Evolutionary conservation across 225 moss, liverwort and hornwort species (phyloP).

Genomic region (Sphagnum tenellum): DNA sequence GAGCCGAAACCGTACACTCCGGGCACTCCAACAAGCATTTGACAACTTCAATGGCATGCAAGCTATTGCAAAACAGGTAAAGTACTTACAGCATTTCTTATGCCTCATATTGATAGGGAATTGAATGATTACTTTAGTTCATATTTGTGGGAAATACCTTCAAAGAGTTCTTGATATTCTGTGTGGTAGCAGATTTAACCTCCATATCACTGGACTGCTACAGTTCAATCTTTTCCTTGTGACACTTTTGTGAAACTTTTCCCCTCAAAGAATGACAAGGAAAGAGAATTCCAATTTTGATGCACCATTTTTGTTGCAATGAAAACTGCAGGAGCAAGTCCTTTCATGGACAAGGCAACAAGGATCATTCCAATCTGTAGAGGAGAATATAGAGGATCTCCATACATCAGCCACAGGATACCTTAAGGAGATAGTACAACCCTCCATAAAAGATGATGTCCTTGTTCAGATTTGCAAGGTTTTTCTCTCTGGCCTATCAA

Average conservation of each 20-base stretch:
- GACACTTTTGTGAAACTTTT: too few species aligned
- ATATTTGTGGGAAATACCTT: too few species aligned
- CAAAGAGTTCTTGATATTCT: too few species aligned
- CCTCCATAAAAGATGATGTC: slow-evolving; percentile 67
- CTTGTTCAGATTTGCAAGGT: slow-evolving; percentile 62
- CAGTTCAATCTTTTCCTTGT: too few species aligned
- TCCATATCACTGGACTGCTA: too few species aligned
- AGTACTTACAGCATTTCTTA: too few species aligned
- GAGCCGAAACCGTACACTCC: slow-evolving; percentile 73
- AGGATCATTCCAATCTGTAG: slow-evolving; percentile 45
- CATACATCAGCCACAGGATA: slow-evolving; percentile 13
- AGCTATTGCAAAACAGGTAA: slow-evolving; percentile 61
- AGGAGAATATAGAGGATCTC: slow-evolving; percentile 17
- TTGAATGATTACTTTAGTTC: too few species aligned
- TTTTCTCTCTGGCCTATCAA: background rate
- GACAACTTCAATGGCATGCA: slow-evolving; percentile 68
- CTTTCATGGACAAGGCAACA: slow-evolving; percentile 61
- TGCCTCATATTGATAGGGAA: too few species aligned
- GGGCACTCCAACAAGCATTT: slow-evolving; percentile 50
- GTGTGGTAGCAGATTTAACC: too few species aligned
- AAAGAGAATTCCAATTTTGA: too few species aligned
- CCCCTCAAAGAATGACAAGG: too few species aligned
- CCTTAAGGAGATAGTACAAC: slow-evolving; percentile 31
- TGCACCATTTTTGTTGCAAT: too few species aligned
- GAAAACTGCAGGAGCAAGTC: slow-evolving; percentile 41